phyloP scores from a whole-genome alignment of 139 green algal genomes.

The Tetratostichococcus sp. region DNA sequence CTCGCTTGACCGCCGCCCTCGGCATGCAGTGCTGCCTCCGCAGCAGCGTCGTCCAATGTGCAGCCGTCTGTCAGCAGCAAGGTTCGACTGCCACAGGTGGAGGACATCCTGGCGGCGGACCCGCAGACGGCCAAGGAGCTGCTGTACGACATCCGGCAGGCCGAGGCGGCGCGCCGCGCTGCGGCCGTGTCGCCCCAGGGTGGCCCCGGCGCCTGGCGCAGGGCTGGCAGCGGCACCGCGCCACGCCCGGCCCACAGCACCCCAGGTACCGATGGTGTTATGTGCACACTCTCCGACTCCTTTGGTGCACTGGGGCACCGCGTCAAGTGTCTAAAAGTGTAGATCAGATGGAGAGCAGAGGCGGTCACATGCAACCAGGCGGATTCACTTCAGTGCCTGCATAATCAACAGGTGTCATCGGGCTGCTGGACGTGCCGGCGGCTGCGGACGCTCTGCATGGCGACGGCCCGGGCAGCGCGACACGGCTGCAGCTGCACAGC shows the following conservation, averaged over 20 bases:
- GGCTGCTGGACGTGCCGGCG: neutral
- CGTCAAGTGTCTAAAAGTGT: too few species aligned
- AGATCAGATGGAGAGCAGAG: too few species aligned
- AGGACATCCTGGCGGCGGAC: slow-evolving; percentile 82
- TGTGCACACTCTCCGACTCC: too few species aligned
- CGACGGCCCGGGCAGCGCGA: neutral
- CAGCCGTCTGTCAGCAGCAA: neutral
- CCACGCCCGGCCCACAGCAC: neutral
- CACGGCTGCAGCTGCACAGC: neutral
- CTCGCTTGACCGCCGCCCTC: too few species aligned
- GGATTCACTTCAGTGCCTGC: too few species aligned
- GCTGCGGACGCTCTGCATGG: neutral
- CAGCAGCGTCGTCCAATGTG: too few species aligned
- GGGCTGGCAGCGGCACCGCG: too few species aligned
- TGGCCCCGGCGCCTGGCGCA: too few species aligned
- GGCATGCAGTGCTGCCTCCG: too few species aligned
- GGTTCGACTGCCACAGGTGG: slow-evolving; percentile 31
- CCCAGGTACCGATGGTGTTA: neutral
- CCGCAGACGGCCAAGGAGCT: slow-evolving; percentile 76
- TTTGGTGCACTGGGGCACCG: too few species aligned
- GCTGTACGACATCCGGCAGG: slow-evolving; percentile 79
- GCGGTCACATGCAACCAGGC: too few species aligned
- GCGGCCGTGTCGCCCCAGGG: neutral
- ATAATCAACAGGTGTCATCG: neutral
- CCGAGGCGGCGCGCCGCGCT: slow-evolving; percentile 18